phyloP scores from a whole-genome alignment of 345 rosid species.

The Adansonia digitata region DNA sequence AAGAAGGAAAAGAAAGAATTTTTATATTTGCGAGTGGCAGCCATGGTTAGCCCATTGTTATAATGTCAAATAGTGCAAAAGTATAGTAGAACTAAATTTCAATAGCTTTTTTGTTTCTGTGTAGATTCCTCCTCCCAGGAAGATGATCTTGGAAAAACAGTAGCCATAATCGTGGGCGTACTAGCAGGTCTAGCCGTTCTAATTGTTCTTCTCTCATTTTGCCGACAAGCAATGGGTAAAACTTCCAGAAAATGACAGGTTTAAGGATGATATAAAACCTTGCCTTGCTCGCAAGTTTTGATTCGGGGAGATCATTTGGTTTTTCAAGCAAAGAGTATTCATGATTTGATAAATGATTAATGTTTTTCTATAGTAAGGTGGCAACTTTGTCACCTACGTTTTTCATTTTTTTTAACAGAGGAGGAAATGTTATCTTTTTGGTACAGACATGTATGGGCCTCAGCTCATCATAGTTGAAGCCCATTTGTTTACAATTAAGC shows the following conservation, averaged over 20 bases:
- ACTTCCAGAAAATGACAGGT: background rate
- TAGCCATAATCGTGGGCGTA: conserved; percentile 73
- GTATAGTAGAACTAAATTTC: background rate
- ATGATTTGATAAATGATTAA: background rate
- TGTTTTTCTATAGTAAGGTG: background rate
- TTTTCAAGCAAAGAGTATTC: background rate
- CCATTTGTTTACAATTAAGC: too few species aligned
- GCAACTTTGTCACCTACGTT: background rate
- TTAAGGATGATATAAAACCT: background rate
- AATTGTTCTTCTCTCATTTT: conserved; percentile 67
- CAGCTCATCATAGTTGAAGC: too few species aligned
- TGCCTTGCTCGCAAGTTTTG: background rate
- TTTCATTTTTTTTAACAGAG: too few species aligned
- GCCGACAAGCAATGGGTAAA: conserved; percentile 52
- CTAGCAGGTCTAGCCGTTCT: conserved; percentile 67
- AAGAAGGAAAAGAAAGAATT: background rate
- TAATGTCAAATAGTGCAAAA: background rate
- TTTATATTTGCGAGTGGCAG: background rate
- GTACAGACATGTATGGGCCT: too few species aligned
- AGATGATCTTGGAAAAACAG: conserved; percentile 68
- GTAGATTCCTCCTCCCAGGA: conserved; percentile 46
- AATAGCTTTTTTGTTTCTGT: conserved; percentile 6
- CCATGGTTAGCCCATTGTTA: conserved; percentile 2
- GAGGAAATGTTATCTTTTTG: too few species aligned
- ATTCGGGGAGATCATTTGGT: background rate